These are phyloP conservation scores for Ramaria rubella DNA, from an alignment of 768 basidiomycete genomes.

Conservation along the genomic window DNA sequence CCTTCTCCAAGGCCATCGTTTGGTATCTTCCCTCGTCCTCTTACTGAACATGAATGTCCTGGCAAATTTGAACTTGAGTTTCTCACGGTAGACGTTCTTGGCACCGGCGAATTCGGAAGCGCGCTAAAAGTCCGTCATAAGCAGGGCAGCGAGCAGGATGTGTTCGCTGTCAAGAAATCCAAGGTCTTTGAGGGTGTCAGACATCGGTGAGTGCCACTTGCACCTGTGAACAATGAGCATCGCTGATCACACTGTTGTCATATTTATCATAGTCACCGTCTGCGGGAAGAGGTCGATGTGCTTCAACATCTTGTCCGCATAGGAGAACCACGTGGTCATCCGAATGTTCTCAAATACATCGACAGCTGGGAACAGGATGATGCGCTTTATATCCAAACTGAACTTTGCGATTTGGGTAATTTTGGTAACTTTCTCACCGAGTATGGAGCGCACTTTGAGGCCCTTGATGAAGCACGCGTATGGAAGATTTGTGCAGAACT, in stretches of 20 bases:
- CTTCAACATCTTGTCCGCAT: constrained; percentile 64
- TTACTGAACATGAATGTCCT: constrained; percentile 38
- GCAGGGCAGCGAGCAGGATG: constrained; percentile 28
- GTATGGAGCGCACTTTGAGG: constrained; percentile 78
- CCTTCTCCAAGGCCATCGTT: constrained; percentile 30
- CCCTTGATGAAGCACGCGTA: constrained; percentile 83
- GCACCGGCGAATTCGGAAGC: constrained; percentile 89
- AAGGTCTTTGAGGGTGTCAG: constrained; percentile 86
- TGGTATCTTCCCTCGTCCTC: neutral
- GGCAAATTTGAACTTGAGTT: constrained; percentile 80
- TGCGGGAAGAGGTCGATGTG: constrained; percentile 92
- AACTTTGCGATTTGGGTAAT: constrained; percentile 90
- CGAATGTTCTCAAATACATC: constrained; percentile 81
- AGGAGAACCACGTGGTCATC: constrained; percentile 43
- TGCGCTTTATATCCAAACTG: constrained; percentile 85
- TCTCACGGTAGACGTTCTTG: constrained; percentile 70
- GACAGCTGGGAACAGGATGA: constrained; percentile 97
- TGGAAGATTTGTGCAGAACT: constrained; percentile 96
- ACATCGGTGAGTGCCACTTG: constrained; percentile 60
- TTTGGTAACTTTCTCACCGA: constrained; percentile 86
- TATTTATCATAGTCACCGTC: constrained; percentile 56
- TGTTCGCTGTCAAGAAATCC: constrained; percentile 91
- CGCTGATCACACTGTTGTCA: constrained; percentile 13
- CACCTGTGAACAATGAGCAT: constrained; percentile 7
- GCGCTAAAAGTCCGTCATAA: constrained; percentile 81